A percentile compares a stretch with the other conserved stretches of the same genome.
Conservation (phyloP, 805 yeast genomes). For the Candida nonsorbophila region DNA sequence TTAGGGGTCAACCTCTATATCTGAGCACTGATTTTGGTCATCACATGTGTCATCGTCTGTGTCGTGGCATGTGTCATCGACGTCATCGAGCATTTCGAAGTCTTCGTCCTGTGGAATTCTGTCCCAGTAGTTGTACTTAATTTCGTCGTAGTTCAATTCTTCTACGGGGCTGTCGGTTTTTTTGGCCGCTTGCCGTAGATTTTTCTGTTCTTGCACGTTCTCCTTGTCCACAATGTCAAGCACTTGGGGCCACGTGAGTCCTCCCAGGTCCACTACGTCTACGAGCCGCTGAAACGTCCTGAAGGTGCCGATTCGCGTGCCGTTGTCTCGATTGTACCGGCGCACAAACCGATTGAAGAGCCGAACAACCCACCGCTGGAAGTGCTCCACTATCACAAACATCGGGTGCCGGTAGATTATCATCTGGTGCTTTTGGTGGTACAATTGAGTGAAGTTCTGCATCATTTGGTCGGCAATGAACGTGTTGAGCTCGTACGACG, state of each 20-base stretch:
- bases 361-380: slow-evolving; percentile 30
- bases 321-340: slow-evolving; percentile 18
- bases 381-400: slow-evolving; percentile 19
- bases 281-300: slow-evolving; percentile 18
- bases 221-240: slow-evolving; percentile 21
- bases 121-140: slow-evolving; percentile 34
- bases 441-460: slow-evolving; percentile 4
- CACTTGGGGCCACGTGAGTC: slow-evolving; percentile 18
- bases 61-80: slow-evolving; percentile 1
- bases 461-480: slow-evolving; percentile 11
- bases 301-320: slow-evolving; percentile 13
- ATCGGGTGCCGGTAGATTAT: slow-evolving; percentile 20
- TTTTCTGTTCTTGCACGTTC: slow-evolving; percentile 15
- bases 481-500: slow-evolving; percentile 4
- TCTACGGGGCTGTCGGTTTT: slow-evolving; percentile 1
- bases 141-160: slow-evolving; percentile 11
- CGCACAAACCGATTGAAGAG: slow-evolving; percentile 30
- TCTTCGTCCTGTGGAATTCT: slow-evolving; percentile 19
- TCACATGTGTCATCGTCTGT: not conserved
- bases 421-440: slow-evolving; percentile 8
- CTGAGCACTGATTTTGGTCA: slow-evolving; percentile 3
- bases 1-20: slow-evolving; percentile 1
- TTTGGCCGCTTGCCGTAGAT: slow-evolving; percentile 7
- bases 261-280: slow-evolving; percentile 13
- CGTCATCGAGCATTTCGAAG: slow-evolving; percentile 18